Evolutionary conservation across 345 rosid species (phyloP).

Genomic region (Angophora floribunda): DNA sequence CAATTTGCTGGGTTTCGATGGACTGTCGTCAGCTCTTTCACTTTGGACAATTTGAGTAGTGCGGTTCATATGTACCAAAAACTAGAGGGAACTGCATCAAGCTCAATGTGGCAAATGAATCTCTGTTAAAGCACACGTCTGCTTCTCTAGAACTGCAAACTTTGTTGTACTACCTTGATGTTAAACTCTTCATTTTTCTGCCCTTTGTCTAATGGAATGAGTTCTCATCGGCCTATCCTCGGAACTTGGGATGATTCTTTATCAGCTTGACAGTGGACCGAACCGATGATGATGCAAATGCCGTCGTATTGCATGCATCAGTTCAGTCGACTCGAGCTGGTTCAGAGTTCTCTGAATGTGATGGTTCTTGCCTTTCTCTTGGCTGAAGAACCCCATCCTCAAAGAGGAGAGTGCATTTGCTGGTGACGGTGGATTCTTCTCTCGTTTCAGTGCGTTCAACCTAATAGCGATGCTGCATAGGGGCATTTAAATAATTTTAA

Average conservation of each 20-base stretch:
- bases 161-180: neutral
- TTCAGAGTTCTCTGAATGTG: neutral
- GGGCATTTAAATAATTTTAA: neutral
- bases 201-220: neutral
- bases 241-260: neutral
- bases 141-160: neutral
- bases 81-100: neutral
- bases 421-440: neutral
- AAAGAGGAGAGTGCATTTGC: neutral
- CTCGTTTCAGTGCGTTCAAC: neutral
- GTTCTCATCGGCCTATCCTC: neutral
- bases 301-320: neutral
- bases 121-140: neutral
- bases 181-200: neutral
- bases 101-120: neutral
- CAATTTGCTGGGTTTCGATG: neutral
- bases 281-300: neutral
- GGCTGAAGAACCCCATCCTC: neutral
- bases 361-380: neutral
- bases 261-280: neutral
- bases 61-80: neutral
- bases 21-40: neutral
- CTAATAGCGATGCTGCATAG: neutral
- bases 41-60: neutral
- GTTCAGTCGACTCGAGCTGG: neutral